Evolutionary conservation across 257 asterid species (phyloP).

Genomic region (Asclepias syriaca): DNA sequence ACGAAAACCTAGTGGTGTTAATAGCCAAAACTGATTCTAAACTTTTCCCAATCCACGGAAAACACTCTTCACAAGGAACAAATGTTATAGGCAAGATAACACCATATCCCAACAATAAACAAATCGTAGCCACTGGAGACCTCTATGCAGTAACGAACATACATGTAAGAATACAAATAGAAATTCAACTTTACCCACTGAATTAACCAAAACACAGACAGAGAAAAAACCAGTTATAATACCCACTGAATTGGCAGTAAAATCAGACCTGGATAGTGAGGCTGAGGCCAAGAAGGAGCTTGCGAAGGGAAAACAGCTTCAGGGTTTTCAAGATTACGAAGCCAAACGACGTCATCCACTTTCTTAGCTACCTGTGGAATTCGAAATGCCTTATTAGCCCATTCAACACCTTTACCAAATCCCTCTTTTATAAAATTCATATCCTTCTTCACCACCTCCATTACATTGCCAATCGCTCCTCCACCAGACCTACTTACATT

Average conservation of each 20-base stretch:
- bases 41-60: background rate
- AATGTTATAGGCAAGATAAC: background rate
- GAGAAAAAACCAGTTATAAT: background rate
- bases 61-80: background rate
- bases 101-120: background rate
- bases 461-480: slow-evolving; percentile 42
- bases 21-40: background rate
- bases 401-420: slow-evolving; percentile 49
- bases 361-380: slow-evolving; percentile 53
- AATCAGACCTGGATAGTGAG: slow-evolving; percentile 61
- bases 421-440: slow-evolving; percentile 44
- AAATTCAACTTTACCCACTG: background rate
- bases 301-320: slow-evolving; percentile 19
- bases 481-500: slow-evolving; percentile 18
- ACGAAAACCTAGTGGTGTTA: background rate
- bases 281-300: slow-evolving; percentile 72
- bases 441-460: slow-evolving; percentile 64
- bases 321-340: slow-evolving; percentile 65
- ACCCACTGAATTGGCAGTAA: background rate
- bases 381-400: slow-evolving; percentile 63
- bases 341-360: slow-evolving; percentile 76
- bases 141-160: background rate
- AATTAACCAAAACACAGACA: background rate
- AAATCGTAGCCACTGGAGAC: background rate
- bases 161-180: background rate